Conservation (phyloP, 2,329 filamentous ascomycete genomes). For the Bipolaris victoriae region DNA sequence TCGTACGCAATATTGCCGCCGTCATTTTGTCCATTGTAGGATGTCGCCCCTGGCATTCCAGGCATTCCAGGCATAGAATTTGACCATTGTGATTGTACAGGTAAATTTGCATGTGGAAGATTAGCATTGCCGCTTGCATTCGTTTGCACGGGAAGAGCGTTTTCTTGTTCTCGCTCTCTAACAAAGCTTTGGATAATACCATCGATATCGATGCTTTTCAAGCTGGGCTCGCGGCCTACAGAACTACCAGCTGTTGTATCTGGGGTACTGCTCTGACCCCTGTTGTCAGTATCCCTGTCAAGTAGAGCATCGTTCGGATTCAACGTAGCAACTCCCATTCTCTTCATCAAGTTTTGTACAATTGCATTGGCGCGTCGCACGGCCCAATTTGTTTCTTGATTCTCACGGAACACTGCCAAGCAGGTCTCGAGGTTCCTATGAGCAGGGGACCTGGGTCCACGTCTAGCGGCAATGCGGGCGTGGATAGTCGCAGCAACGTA, state of each 20-base stretch:
- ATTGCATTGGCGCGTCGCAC: slow-evolving; percentile 56
- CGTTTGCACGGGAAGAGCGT: not conserved
- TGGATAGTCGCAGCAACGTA: slow-evolving; percentile 63
- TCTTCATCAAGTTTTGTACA: slow-evolving; percentile 55
- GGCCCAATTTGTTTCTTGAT: slow-evolving; percentile 59
- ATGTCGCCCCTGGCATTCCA: not conserved
- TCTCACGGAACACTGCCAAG: slow-evolving; percentile 56
- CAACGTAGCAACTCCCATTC: slow-evolving; percentile 42
- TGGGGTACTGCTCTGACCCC: slow-evolving; percentile 10
- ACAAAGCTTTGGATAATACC: slow-evolving; percentile 54
- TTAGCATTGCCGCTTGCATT: not conserved
- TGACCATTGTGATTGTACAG: not conserved
- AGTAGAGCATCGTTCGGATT: slow-evolving; percentile 26
- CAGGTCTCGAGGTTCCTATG: slow-evolving; percentile 51
- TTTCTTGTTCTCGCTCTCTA: slow-evolving; percentile 36
- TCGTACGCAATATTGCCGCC: slow-evolving; percentile 14
- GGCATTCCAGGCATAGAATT: not conserved
- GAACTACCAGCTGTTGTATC: slow-evolving; percentile 18
- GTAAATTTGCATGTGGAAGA: not conserved
- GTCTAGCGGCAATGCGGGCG: slow-evolving; percentile 57
- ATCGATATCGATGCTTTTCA: slow-evolving; percentile 50
- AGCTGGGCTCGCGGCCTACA: slow-evolving; percentile 20
- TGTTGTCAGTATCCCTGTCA: slow-evolving; percentile 14
- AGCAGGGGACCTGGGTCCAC: slow-evolving; percentile 48
- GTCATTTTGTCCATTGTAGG: not conserved